Conservation (phyloP, 2,329 filamentous ascomycete genomes). For the Aspergillus pseudonomiae region DNA sequence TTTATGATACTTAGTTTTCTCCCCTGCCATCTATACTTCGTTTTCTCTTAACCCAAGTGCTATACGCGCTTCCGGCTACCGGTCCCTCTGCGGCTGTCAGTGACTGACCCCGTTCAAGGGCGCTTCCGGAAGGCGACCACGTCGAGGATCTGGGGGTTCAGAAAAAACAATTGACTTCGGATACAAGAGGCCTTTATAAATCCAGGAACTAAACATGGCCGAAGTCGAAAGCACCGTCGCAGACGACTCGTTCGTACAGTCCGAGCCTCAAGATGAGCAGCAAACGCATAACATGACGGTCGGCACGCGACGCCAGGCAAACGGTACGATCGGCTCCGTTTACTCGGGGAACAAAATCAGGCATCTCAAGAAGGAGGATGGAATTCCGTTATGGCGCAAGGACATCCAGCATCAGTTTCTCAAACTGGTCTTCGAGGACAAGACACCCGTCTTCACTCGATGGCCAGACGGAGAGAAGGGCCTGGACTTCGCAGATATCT, state of each 20-base stretch:
- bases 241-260: slow-evolving; percentile 40
- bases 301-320: slow-evolving; percentile 62
- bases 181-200: neutral
- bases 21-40: neutral
- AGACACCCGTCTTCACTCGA: slow-evolving; percentile 78
- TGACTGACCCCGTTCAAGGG: neutral
- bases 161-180: neutral
- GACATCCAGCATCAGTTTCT: slow-evolving; percentile 70
- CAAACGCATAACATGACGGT: slow-evolving; percentile 45
- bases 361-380: slow-evolving; percentile 69
- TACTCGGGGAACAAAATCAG: slow-evolving; percentile 70
- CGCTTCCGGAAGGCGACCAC: neutral
- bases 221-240: slow-evolving; percentile 36
- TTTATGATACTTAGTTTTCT: neutral
- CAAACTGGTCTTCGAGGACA: slow-evolving; percentile 64
- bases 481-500: slow-evolving; percentile 84
- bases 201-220: slow-evolving; percentile 30
- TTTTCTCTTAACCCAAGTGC: neutral
- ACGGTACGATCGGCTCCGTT: slow-evolving; percentile 67
- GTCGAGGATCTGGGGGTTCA: neutral
- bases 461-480: slow-evolving; percentile 80
- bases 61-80: slow-evolving; percentile 3
- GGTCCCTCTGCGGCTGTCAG: slow-evolving; percentile 7
- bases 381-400: slow-evolving; percentile 67
- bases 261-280: slow-evolving; percentile 42